These are phyloP conservation scores for Fomitopsis schrenkii DNA, from an alignment of 1,284 basidiomycete species.

Conservation along the genomic window DNA sequence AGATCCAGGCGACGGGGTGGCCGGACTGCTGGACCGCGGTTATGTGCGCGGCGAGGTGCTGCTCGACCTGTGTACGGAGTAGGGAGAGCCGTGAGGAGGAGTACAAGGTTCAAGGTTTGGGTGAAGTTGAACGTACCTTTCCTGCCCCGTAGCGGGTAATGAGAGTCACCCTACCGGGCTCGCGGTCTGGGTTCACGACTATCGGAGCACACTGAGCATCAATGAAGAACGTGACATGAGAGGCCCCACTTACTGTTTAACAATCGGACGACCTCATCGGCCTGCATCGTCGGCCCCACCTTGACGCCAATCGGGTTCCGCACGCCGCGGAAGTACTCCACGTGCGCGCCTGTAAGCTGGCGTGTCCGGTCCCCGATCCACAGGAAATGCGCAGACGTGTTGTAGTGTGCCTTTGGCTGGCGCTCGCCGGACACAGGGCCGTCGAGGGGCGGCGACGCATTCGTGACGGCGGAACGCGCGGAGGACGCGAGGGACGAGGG, in stretches of 20 bases:
- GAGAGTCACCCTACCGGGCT: constrained; percentile 82
- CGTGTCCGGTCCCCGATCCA: constrained; percentile 99
- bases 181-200: constrained; percentile 87
- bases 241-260: constrained; percentile 61
- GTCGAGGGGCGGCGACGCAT: constrained; percentile 6
- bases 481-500: constrained; percentile 28
- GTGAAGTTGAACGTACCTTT: constrained; percentile 49
- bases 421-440: not conserved
- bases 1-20: constrained; percentile 91
- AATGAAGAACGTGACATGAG: not conserved
- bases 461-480: constrained; percentile 18
- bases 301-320: constrained; percentile 97
- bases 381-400: constrained; percentile 89
- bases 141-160: constrained; percentile 92
- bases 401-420: constrained; percentile 56
- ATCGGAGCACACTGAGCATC: not conserved
- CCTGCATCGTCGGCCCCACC: constrained; percentile 85
- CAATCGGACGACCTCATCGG: constrained; percentile 77
- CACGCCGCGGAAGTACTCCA: constrained; percentile 94
- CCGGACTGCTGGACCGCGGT: constrained; percentile 75
- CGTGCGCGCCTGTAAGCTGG: constrained; percentile 88
- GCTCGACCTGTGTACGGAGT: constrained; percentile 53
- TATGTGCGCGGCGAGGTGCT: constrained; percentile 80
- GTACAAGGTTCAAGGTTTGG: not conserved
- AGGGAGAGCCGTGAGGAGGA: not conserved